Conservation (phyloP, 163 green algal genomes). For the Trebouxia gelatinosa region DNA sequence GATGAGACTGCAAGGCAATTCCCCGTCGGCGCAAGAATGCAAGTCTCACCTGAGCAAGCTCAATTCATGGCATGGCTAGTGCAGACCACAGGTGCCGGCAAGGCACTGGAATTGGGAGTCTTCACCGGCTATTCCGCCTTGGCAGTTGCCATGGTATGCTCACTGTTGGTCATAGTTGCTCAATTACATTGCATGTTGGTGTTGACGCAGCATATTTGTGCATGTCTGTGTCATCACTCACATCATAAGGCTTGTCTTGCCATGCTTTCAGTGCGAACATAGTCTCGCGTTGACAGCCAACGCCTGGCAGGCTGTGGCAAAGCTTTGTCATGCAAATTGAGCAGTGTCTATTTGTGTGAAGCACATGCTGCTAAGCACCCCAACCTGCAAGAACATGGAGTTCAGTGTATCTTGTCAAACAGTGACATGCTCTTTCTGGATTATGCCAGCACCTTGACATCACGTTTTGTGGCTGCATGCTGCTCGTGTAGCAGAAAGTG, state of each 20-base stretch:
- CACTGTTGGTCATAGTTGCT: background rate
- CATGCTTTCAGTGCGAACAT: background rate
- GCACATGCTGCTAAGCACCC: too few species aligned
- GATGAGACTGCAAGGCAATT: slow-evolving; percentile 6
- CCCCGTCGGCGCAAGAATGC: slow-evolving; percentile 21
- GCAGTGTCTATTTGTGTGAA: too few species aligned
- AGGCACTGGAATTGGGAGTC: slow-evolving; percentile 88
- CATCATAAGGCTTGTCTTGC: background rate
- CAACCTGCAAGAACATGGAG: too few species aligned
- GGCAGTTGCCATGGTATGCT: slow-evolving; percentile 66
- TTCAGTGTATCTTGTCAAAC: too few species aligned
- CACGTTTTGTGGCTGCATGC: too few species aligned
- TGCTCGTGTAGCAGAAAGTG: background rate
- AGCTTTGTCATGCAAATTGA: too few species aligned
- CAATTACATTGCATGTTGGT: background rate
- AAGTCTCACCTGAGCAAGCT: slow-evolving; percentile 86
- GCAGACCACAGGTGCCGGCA: slow-evolving; percentile 57
- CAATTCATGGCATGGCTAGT: slow-evolving; percentile 83
- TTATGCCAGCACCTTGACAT: too few species aligned
- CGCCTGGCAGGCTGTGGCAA: too few species aligned
- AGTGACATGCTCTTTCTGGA: too few species aligned
- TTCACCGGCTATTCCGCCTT: slow-evolving; percentile 93
- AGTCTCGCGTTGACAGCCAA: too few species aligned
- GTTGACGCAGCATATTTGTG: background rate
- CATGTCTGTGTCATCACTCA: background rate